phyloP scores from a whole-genome alignment of 768 basidiomycete species.

The Tulasnella sp. region DNA sequence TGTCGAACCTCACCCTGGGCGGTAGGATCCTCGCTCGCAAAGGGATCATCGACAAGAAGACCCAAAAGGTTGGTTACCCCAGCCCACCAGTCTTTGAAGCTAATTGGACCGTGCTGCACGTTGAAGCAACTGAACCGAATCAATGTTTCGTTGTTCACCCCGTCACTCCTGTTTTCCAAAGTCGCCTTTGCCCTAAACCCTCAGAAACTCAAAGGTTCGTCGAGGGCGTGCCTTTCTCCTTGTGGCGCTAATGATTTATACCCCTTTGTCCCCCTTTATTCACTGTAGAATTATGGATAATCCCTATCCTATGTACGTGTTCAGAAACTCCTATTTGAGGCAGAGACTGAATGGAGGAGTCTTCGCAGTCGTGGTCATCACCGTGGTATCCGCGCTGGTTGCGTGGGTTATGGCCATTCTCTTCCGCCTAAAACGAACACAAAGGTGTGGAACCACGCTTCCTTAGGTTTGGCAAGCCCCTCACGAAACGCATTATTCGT shows the following conservation, averaged over 20 bases:
- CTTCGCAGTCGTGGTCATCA: conserved; percentile 46
- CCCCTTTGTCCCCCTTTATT: neutral
- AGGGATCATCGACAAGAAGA: conserved; percentile 78
- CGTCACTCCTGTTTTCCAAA: conserved; percentile 82
- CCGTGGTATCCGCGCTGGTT: conserved; percentile 52
- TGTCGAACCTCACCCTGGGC: neutral
- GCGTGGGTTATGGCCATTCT: conserved; percentile 50
- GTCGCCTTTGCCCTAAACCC: conserved; percentile 87
- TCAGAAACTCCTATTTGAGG: neutral
- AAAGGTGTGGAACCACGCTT: too few relatives aligned
- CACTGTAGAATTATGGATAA: conserved; percentile 63
- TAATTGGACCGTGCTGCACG: neutral
- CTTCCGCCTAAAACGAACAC: conserved; percentile 58
- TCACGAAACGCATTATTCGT: neutral
- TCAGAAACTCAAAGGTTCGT: conserved; percentile 17
- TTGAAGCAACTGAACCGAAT: conserved; percentile 60
- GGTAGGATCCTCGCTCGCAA: conserved; percentile 51
- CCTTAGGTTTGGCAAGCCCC: neutral
- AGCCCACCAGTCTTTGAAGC: neutral
- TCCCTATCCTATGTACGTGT: conserved; percentile 54
- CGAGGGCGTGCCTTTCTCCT: neutral
- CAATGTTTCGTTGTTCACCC: conserved; percentile 83
- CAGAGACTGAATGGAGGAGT: neutral
- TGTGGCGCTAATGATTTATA: neutral
- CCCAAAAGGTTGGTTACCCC: conserved; percentile 56